Base-by-base conservation (phyloP, 352 stramenopile species). In the Elongisporangium prolatum region DNA sequence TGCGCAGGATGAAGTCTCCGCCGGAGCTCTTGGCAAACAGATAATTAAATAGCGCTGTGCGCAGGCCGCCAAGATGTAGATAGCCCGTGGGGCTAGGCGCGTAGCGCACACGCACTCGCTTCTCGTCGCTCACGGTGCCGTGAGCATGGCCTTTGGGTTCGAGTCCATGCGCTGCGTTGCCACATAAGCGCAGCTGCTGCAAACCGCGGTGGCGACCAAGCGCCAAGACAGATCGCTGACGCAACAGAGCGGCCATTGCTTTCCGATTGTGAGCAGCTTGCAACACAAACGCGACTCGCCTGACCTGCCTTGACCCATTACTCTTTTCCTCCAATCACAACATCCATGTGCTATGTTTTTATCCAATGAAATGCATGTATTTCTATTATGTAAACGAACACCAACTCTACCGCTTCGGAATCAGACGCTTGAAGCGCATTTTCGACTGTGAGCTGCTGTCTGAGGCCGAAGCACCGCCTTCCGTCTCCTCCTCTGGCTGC, bases 1-100 rank as follows among this genome's bases (percentile, higher is more conserved):
- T 97, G 11, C 91, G 86, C 56, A 98, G 62, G 38, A 98, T 77
- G 61, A 98, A 97, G 40, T 89, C 64, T 8, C 91, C 91, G 20
- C 81, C 80, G 16, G 74, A 63, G 59, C 75, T 90, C 57, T 91
- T 91, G 21, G 91, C 91, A 48, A 97, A 95, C 40, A 97, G 67
- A 69, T 94, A 98, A 63, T 97, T 97, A 69, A 97, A 97, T 24
- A 97, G 72, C 54, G 91, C 91, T 38, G 91, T 97, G 60, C 91
- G 86, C 53, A 97, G 71, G 0, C 91, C 91, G 21, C 91, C 91
- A 21, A 98, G 67, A 64, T 98, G 91, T 62, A 98, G 57, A 48
- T 89, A 91, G 3, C 91, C 91, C 17, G 91, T 98, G 11, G 91
- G 91, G 52, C 86, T 96, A 34, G 91, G 91, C 24, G 91, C 91